Evolutionary conservation across 345 rosid species (phyloP), one percentile per base, ranked within the genome.

Genomic region (Zanthoxylum bungeanum): DNA sequence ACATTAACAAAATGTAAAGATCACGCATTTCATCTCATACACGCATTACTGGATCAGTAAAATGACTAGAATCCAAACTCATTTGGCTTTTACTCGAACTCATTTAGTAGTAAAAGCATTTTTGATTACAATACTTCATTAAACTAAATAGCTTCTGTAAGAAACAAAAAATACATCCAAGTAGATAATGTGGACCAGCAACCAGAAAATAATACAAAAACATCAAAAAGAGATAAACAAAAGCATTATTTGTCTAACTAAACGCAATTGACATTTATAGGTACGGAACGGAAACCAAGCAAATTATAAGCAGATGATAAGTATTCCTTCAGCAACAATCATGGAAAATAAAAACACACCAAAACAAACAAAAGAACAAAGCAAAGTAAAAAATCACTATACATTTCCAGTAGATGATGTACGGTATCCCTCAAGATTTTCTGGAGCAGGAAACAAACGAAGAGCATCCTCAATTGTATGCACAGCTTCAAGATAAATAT

Each of bases 381-480:
- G 6, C 64, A n/a, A 63, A 39, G 16, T 17, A 39, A 25, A n/a
- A n/a, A 40, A 70, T 49, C 52, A 65, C 69, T 27, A 65, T 84
- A 95, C 99, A 96, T 89, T 95, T 75, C 96, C 97, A 75, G 87
- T 79, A 27, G 82, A 84, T 3, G 93, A 83, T 73, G 98, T 75
- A 40, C 89, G 88, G 69, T 92, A 95, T 24, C 92, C 99, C 80
- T 95, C 98, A 1, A 95, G 91, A 77, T 89, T 80, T 85, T 92
- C 98, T 21, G 87, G 84, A 42, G 88, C 85, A 66, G 92, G 85
- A 73, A 84, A 92, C 79, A 92, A 79, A 79, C 42, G 94, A 81
- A 95, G 89, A 2, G 97, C 99, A 77, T 91, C 87, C 85, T 91
- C 94, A 56, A 95, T 89, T 22, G 88, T 77, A 64, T 9, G 75